phyloP scores from a whole-genome alignment of 768 basidiomycete species.

The Lactarius evosmus region DNA sequence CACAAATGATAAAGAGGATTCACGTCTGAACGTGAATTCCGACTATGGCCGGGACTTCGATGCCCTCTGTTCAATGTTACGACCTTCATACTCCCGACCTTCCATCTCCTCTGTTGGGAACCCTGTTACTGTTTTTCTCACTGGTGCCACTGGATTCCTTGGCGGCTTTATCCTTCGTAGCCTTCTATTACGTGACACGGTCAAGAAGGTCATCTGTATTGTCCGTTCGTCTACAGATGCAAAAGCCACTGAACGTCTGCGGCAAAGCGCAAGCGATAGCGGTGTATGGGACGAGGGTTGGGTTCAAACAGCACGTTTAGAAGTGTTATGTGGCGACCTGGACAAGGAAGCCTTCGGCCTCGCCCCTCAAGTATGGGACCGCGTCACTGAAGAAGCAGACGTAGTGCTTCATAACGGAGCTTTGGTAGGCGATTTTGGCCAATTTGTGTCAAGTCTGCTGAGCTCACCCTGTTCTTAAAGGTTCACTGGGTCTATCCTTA shows the following conservation, averaged over 20 bases:
- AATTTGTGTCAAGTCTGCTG: not conserved
- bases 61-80: slow-evolving; percentile 54
- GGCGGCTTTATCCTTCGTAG: slow-evolving; percentile 89
- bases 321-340: slow-evolving; percentile 84
- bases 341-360: slow-evolving; percentile 74
- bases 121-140: slow-evolving; percentile 81
- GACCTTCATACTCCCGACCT: slow-evolving; percentile 57
- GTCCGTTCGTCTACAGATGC: slow-evolving; percentile 67
- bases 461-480: slow-evolving; percentile 38
- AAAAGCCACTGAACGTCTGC: slow-evolving; percentile 65
- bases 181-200: slow-evolving; percentile 62
- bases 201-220: slow-evolving; percentile 89
- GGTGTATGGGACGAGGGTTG: slow-evolving; percentile 89
- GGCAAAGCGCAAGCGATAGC: slow-evolving; percentile 68
- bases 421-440: slow-evolving; percentile 53
- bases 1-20: slow-evolving; percentile 1
- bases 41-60: slow-evolving; percentile 71
- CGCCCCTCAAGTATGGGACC: slow-evolving; percentile 56
- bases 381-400: slow-evolving; percentile 69
- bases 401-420: slow-evolving; percentile 93
- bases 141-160: slow-evolving; percentile 95
- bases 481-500: slow-evolving; percentile 99
- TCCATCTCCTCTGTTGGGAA: slow-evolving; percentile 52
- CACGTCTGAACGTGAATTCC: not conserved
- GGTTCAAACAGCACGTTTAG: slow-evolving; percentile 62